Percentiles rank a stretch among this genome's conserved stretches.
phyloP scores from a whole-genome alignment of 352 stramenopile species.

The Phytophthora citrophthora region DNA sequence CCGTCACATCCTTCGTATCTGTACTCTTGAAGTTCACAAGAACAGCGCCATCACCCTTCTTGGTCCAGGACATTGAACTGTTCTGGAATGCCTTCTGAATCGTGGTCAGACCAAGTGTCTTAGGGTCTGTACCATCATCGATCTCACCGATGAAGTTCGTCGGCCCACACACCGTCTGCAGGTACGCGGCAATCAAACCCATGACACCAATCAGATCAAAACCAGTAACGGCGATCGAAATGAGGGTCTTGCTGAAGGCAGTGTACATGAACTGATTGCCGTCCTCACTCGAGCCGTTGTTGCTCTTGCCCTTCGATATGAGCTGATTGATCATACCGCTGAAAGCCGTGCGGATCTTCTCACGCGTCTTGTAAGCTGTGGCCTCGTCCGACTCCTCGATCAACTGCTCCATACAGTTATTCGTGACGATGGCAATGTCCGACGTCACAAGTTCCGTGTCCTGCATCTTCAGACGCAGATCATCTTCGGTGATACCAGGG shows the following conservation, averaged over 20 bases:
- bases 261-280: conserved; percentile 46
- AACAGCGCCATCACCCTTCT: conserved; percentile 41
- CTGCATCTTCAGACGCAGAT: conserved; percentile 49
- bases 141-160: conserved; percentile 63
- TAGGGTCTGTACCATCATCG: conserved; percentile 49
- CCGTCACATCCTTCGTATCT: conserved; percentile 47
- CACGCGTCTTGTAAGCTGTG: conserved; percentile 46
- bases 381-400: conserved; percentile 33
- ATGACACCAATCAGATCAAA: conserved; percentile 64
- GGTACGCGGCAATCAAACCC: conserved; percentile 46
- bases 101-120: conserved; percentile 48
- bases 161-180: conserved; percentile 65
- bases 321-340: conserved; percentile 63
- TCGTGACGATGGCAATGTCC: conserved; percentile 55
- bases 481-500: conserved; percentile 39
- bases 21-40: conserved; percentile 49
- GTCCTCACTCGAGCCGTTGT: conserved; percentile 44
- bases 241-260: conserved; percentile 47
- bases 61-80: conserved; percentile 48
- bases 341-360: conserved; percentile 60
- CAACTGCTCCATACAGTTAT: conserved; percentile 53
- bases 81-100: conserved; percentile 50
- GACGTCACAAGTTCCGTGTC: conserved; percentile 54
- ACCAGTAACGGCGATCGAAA: conserved; percentile 47
- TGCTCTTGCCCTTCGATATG: conserved; percentile 40